Evolutionary conservation across 169 alveolate species (phyloP), one percentile per base, ranked within the genome.

Genomic region (Fabrea salina): DNA sequence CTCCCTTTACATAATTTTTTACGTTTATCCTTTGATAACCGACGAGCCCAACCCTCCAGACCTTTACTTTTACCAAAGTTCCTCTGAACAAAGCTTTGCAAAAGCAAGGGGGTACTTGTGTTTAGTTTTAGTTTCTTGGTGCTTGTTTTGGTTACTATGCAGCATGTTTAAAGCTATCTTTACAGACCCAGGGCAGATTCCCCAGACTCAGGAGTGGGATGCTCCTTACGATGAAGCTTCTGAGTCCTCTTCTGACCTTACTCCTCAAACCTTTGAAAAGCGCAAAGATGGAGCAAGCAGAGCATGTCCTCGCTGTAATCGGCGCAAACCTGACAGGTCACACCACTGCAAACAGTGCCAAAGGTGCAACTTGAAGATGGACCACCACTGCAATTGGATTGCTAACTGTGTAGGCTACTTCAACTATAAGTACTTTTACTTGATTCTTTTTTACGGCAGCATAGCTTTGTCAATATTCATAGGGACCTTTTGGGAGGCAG

Each of bases 301-400:
- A 22, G 54, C 51, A 79, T 86, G 92, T 51, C n/a, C 40, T 16
- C 49, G 33, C n/a, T 89, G 94, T 44, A 44, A 43, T 25, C 66
- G 78, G 37, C 57, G 82, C 79, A 95, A 93, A 84, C 97, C 97
- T 44, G 97, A 93, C 64, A 76, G 98, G 76, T 74, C 94, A 30
- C 96, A 92, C 79, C 96, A 91, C 83, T 95, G 98, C 82, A 80
- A 93, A 43, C 78, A 89, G 54, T 91, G 96, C 64, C 80, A 89
- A n/a, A 79, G 88, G 51, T 93, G 96, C 71, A 88, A 90, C 11
- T 78, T 92, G 35, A 90, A 88, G 58, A 95, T 95, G 98, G 98
- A 95, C 70, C 98, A 95, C 79, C 96, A 93, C 79, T 95, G 98
- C 57, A 94, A 95, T 8, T 95, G 98, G 97, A 87, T 92, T 0